Evolutionary conservation across 2,329 filamentous ascomycete genomes (phyloP), one percentile per base, ranked within the genome.

Genomic region (Hortaea sp.): DNA sequence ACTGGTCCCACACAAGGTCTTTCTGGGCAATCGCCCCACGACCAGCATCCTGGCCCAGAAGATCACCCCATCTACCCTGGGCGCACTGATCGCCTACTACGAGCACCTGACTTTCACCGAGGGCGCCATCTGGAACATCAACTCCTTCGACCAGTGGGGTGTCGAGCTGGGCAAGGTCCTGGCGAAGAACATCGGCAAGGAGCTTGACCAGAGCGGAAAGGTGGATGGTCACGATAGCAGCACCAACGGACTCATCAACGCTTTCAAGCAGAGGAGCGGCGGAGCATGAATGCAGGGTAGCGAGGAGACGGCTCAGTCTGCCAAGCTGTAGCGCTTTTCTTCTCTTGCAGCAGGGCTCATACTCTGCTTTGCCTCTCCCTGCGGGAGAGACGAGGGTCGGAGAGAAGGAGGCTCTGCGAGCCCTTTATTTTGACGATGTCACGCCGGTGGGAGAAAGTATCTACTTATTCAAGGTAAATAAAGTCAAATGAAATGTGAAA

Each of bases 101-200:
- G 92, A 98, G 77, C 92, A 98, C 72, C 73, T 97, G 51, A 97
- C 92, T 47, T 98, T 98, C 69, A 94, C 87, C 34, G 92, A 98
- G 73, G 92, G 92, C 61, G 90, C 89, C 44, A 77, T 98, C 66
- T 98, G 92, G 92, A 94, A 97, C 73, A 95, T 98, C 76, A 98
- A 98, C 80, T 88, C 84, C 63, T 98, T 97, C 65, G 92, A 98
- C 73, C 92, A 98, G 76, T 98, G 92, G 92, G 92, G 92, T 71
- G 92, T 98, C 39, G 92, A 98, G 77, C 75, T 98, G 52, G 92
- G 92, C 68, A 98, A 98, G 83, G 82, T 84, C 37, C 74, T 98
- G 56, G 92, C 92, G 51, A 97, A 77, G 69, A 75, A 75, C 63
- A 77, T 69, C 48, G 64, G 71, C 53, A 67, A 70, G 62, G 92